A percentile compares a stretch with the other conserved stretches of the same genome.
Conservation (phyloP, 2,329 filamentous ascomycete species). For the Talaromyces sp. region DNA sequence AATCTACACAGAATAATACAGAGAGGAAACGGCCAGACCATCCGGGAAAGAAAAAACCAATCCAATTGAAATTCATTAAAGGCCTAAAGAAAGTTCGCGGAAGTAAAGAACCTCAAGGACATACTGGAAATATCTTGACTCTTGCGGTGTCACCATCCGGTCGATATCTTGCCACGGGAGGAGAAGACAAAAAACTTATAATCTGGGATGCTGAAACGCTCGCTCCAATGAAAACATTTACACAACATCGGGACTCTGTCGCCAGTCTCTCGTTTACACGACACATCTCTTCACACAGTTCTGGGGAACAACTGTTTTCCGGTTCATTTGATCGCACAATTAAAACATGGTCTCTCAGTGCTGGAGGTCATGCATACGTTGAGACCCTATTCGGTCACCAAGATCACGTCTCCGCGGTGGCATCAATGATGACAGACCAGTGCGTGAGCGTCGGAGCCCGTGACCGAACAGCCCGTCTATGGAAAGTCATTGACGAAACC, state of each 20-base stretch:
- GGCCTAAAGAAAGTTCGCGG: slow-evolving; percentile 44
- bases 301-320: slow-evolving; percentile 82
- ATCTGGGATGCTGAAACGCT: slow-evolving; percentile 83
- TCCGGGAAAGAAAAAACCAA: slow-evolving; percentile 50
- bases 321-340: slow-evolving; percentile 88
- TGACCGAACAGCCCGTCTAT: slow-evolving; percentile 86
- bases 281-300: slow-evolving; percentile 59
- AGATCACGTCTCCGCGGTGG: slow-evolving; percentile 81
- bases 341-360: slow-evolving; percentile 81
- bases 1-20: slow-evolving; percentile 48
- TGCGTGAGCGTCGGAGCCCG: slow-evolving; percentile 88
- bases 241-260: slow-evolving; percentile 86
- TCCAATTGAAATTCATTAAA: slow-evolving; percentile 50
- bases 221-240: slow-evolving; percentile 76
- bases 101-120: slow-evolving; percentile 60
- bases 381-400: slow-evolving; percentile 97
- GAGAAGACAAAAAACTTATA: slow-evolving; percentile 77
- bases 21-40: slow-evolving; percentile 63
- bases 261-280: slow-evolving; percentile 81
- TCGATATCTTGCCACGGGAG: slow-evolving; percentile 86
- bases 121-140: slow-evolving; percentile 75
- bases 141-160: slow-evolving; percentile 87
- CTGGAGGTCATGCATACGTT: slow-evolving; percentile 84
- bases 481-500: slow-evolving; percentile 94
- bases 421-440: slow-evolving; percentile 78